Evolutionary conservation across 495 filamentous ascomycete genomes (phyloP), one percentile per base, ranked within the genome.

Genomic region (Penicillium soppii): DNA sequence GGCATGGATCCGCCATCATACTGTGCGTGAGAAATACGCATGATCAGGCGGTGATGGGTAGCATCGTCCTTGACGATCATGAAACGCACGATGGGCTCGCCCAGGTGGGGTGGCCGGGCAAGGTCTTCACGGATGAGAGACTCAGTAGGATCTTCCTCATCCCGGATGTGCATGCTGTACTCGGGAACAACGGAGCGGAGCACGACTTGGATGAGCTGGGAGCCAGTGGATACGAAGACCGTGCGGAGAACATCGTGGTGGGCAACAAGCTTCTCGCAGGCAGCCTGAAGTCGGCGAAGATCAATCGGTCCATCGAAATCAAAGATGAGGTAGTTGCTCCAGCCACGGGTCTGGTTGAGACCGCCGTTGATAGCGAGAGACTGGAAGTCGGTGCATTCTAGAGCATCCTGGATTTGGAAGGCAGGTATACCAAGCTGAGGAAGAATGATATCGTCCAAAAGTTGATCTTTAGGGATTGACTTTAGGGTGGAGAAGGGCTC

Each of bases 71-170:
- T 67, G 47, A 82, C 62, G 16, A 80, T 69, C 21, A 75, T 65
- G 54, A 82, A 79, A 38, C 78, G 75, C 10, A 83, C 65, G 36
- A 82, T 81, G 0, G 77, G 70, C 19, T 77, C 75, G 2, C 81
- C 81, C 1, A 79, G 70, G 0, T 69, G 72, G 47, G 76, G 73
- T 1, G 58, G 65, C 4, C 63, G 57, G 20, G 77, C 69, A 0
- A 73, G 57, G 43, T 74, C 67, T 0, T 52, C 46, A 7, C 66
- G 38, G 16, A 59, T 72, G 5, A 79, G 54, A 12, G 66, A 57
- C 12, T 63, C 47, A 2, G 63, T 69, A 17, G 76, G 81, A 2
- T 67, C 50, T 10, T 69, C 63, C n/a, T 52, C 43, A 33, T 61
- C 54, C 13, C 43, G 42, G 43, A 47, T 29, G 30, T 52, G 42